Base-by-base conservation (phyloP, 805 yeast genomes). In the Pichia kluyveri region DNA sequence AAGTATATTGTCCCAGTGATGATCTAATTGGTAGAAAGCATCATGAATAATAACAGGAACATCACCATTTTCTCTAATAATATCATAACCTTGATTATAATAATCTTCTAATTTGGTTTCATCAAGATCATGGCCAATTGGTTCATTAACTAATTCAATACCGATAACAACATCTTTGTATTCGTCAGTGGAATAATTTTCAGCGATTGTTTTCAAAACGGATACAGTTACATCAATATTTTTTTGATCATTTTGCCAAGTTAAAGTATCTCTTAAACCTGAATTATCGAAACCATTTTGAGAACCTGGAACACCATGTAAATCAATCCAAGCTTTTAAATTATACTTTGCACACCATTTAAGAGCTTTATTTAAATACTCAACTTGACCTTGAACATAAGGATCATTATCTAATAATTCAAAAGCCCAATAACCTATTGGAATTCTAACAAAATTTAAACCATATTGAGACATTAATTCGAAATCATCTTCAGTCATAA, bases 261-360 rank as follows among this genome's bases (percentile, higher is more conserved):
- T 65, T 43, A 71, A 19, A 2, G 57, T 38, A 60, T 83, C 96
- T 58, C 96, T 76, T 53, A 77, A 69, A 28, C 98, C 98, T 9
- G 96, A 86, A 70, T 90, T 90, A 66, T 90, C 98, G 60, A 88
- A 91, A 14, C 97, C 97, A 63, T 90, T 90, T 66, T 90, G 98
- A 23, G 96, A 85, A 23, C 96, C 97, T 34, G 96, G 95, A n/a
- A 85, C 95, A 53, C 97, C 97, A 63, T 90, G 98, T 59, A 90
- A 67, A 65, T 91, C 97, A 41, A 90, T 75, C 96, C 96, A 88
- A 26, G 80, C 95, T 60, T 82, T 81, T 53, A 90, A 60, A 39
- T 72, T 75, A 54, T 80, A 60, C 17, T 70, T 68, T 43, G 77
- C 64, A 40, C 86, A 79, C 96, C 96, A 91, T 17, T 61, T 73